A percentile compares a stretch with the other conserved stretches of the same genome.
Conservation (phyloP, 2,329 filamentous ascomycete species). For the Allantophomopsis lycopodina region DNA sequence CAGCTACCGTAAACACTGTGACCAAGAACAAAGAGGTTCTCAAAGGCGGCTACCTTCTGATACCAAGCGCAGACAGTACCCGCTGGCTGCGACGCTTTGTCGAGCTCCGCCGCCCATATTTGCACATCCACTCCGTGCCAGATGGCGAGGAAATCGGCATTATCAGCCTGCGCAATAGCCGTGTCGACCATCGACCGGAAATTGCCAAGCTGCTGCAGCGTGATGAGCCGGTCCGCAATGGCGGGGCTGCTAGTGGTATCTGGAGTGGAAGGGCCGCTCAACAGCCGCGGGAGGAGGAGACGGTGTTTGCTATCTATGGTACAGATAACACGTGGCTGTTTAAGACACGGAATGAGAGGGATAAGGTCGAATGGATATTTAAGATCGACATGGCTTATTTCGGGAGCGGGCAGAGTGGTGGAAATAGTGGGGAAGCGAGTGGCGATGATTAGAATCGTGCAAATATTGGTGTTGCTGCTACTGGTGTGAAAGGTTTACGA, state of each 20-base stretch:
- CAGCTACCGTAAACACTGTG: slow-evolving; percentile 64
- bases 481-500: too few relatives aligned
- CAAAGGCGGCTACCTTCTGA: slow-evolving; percentile 79
- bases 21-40: slow-evolving; percentile 70
- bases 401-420: slow-evolving; percentile 7
- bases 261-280: slow-evolving; percentile 14
- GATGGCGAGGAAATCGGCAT: slow-evolving; percentile 85
- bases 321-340: slow-evolving; percentile 94
- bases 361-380: slow-evolving; percentile 96
- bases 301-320: slow-evolving; percentile 86
- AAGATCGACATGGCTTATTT: slow-evolving; percentile 63
- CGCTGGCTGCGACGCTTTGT: slow-evolving; percentile 89
- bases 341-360: slow-evolving; percentile 72
- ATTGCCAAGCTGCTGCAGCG: slow-evolving; percentile 59
- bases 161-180: slow-evolving; percentile 75
- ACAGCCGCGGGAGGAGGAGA: slow-evolving; percentile 10
- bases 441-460: not conserved
- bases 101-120: slow-evolving; percentile 79
- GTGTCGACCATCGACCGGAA: slow-evolving; percentile 86
- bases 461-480: too few relatives aligned
- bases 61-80: slow-evolving; percentile 67
- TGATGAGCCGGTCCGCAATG: slow-evolving; percentile 12
- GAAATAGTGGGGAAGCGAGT: slow-evolving; percentile 4
- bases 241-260: slow-evolving; percentile 7
- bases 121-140: slow-evolving; percentile 75